Evolutionary conservation across 2,329 filamentous ascomycete genomes (phyloP).

Genomic region (Penicillium sclerotiorum): DNA sequence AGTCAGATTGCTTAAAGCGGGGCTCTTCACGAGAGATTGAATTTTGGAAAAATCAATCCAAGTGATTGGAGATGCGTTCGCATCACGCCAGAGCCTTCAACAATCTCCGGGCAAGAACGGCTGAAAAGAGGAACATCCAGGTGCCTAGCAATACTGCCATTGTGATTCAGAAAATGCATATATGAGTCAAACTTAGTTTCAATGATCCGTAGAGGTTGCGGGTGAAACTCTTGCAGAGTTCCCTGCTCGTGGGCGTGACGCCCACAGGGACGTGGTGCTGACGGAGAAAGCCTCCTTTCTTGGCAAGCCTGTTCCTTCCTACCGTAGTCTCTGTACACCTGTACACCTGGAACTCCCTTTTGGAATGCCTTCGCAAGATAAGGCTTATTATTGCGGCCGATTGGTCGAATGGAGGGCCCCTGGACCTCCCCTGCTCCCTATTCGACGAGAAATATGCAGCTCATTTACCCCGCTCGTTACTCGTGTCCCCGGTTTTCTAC

Average conservation of each 20-base stretch:
- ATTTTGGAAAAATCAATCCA: neutral
- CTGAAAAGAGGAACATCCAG: neutral
- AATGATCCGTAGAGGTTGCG: neutral
- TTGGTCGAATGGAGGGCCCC: neutral
- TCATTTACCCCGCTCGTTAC: slow-evolving; percentile 7
- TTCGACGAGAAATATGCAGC: slow-evolving; percentile 5
- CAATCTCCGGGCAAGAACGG: neutral
- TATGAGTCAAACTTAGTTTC: neutral
- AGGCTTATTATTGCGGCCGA: slow-evolving; percentile 7
- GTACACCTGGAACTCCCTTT: neutral
- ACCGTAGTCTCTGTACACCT: neutral
- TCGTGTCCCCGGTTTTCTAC: slow-evolving; percentile 1
- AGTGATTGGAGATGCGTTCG: neutral
- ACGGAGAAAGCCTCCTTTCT: neutral
- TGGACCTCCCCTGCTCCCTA: slow-evolving; percentile 1
- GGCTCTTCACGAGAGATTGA: neutral
- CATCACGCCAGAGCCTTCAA: neutral
- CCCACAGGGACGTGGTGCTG: neutral
- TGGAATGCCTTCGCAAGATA: neutral
- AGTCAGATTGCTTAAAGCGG: neutral
- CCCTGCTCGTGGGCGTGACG: neutral
- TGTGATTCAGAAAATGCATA: neutral
- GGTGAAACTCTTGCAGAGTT: neutral
- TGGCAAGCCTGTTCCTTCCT: neutral
- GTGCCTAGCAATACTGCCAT: neutral